phyloP scores from a whole-genome alignment of 306 rosid species.

The Vachellia pachyceras region DNA sequence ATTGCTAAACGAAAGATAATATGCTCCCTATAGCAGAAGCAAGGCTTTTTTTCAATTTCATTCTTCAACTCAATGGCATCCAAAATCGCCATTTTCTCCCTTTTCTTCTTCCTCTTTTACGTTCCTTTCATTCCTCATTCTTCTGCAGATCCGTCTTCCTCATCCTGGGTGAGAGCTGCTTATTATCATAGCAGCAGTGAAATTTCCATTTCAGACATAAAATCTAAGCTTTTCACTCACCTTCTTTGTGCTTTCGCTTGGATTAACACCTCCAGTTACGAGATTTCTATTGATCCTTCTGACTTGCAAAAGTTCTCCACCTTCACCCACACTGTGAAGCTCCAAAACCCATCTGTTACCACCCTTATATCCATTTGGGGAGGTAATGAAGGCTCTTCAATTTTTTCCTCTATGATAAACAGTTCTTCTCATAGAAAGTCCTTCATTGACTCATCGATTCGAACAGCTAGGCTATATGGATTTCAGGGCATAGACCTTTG shows the following conservation, averaged over 20 bases:
- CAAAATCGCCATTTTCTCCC: not conserved
- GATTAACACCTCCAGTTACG: constrained; percentile 28
- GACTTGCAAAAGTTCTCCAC: constrained; percentile 14
- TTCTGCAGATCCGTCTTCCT: constrained; percentile 22
- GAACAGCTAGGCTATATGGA: constrained; percentile 39
- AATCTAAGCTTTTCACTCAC: constrained; percentile 44
- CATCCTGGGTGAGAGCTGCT: constrained; percentile 36
- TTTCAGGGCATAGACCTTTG: constrained; percentile 40
- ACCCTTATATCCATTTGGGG: constrained; percentile 43
- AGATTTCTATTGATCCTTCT: constrained; percentile 16
- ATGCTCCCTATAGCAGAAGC: not conserved
- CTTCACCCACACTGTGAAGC: constrained; percentile 38
- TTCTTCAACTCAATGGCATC: constrained; percentile 37
- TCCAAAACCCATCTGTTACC: constrained; percentile 33
- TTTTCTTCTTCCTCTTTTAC: not conserved
- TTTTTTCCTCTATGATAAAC: constrained; percentile 31
- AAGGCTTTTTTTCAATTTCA: not conserved
- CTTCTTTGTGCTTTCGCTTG: constrained; percentile 35
- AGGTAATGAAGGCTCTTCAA: constrained; percentile 6
- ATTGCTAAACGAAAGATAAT: not conserved
- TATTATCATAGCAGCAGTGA: constrained; percentile 7
- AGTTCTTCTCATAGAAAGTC: constrained; percentile 27
- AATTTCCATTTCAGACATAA: constrained; percentile 12
- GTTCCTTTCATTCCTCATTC: not conserved
- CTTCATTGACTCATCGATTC: constrained; percentile 41